Base-by-base conservation (phyloP, 2,329 filamentous ascomycete species). In the Calonectria hongkongensis region DNA sequence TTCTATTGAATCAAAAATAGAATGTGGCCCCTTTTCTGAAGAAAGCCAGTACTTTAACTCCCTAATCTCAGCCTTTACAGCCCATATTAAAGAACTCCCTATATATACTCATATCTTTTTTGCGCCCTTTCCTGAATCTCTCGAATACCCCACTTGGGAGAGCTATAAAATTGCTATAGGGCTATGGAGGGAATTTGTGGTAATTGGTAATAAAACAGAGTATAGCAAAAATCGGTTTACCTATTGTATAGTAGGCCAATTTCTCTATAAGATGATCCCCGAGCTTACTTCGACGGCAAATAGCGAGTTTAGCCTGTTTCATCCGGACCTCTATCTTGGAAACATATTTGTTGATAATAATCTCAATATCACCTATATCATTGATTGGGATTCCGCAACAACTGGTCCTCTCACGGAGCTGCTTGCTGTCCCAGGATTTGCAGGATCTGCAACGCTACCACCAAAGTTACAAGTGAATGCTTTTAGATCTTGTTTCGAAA, bases 31-130 rank as follows among this genome's bases (percentile, higher is more conserved):
- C 25, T 82, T 81, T 68, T 12, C 51, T 2, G 10, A 76, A 62
- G 79, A 80, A 41, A 33, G 65, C 30, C 67, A 78, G 4, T 82
- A 82, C 63, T 75, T 81, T 1, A 43, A 74, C 48, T 75, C 80
- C 43, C 74, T 81, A 4, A 63, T 79, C 12, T 78, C 76, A 36
- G 76, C 75, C 1, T 76, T 80, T 65, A 74, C 62, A 41, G 51
- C 43, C 25, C 78, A 82, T 70, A 75, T 66, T 30, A 67, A 76
- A 63, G 72, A 81, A 69, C 80, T 83, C 69, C 62, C 68, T 8
- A 72, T 82, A 13, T 62, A 65, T n/a, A 76, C 79, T 9, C 75
- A 82, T 60, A 65, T 18, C 54, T 82, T 82, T 56, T 80, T 81
- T 56, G 80, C 80, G 12, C 81, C 79, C 3, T 68, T 82, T 47